Conservation (phyloP, 257 asterid genomes). For the Solanum gracilifrons region DNA sequence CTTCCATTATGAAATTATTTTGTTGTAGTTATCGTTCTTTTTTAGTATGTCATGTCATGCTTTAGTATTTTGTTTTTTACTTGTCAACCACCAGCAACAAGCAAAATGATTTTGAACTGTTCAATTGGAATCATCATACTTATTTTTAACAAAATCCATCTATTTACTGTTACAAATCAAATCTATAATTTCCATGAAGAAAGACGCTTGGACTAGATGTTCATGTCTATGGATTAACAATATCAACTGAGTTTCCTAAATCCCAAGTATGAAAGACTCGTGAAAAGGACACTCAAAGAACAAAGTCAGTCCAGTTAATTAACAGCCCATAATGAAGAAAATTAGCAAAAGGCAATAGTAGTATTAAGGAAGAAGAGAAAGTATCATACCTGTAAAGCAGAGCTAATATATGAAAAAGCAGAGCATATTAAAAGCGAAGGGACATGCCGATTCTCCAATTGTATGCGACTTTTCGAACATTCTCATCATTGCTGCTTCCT, state of each 20-base stretch:
- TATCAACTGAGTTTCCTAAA: no score
- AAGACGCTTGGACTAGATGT: no score
- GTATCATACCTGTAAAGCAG: conserved; percentile 64
- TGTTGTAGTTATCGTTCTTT: neutral
- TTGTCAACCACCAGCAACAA: neutral
- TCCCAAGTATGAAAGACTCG: neutral
- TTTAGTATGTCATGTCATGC: neutral
- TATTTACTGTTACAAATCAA: neutral
- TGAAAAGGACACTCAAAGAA: neutral
- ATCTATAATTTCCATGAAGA: neutral
- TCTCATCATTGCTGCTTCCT: conserved; percentile 70
- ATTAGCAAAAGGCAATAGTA: neutral
- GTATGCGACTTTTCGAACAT: conserved; percentile 47
- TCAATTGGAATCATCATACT: neutral
- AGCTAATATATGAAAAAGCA: conserved; percentile 14
- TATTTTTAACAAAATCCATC: neutral
- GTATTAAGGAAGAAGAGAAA: neutral
- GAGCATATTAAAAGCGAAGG: conserved; percentile 19
- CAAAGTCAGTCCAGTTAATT: neutral
- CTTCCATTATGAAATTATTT: neutral
- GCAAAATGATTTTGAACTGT: neutral
- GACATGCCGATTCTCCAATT: conserved; percentile 28
- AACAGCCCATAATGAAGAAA: neutral
- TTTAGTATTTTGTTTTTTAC: no score
- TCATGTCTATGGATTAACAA: no score